Base-by-base conservation (phyloP, 108 stramenopile genomes). In the Cyclotella baltica region DNA sequence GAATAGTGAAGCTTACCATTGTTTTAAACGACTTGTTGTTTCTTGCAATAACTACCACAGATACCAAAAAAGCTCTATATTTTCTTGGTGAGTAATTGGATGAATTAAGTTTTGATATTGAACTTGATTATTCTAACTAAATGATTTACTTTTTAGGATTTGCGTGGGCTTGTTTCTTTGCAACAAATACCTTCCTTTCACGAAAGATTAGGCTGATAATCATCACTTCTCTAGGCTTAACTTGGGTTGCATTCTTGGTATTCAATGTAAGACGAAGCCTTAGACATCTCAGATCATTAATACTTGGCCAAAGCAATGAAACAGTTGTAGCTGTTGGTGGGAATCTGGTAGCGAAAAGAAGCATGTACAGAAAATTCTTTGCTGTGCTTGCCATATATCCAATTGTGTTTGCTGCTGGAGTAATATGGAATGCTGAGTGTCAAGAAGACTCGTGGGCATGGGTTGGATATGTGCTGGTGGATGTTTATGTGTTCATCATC, bases 361-460 rank as follows among this genome's bases (percentile, higher is more conserved):
- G 71, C 27, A 67, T 81, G 51, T 81, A 73, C 46, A 67, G 71
- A 37, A 74, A 75, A 40, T 62, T 81, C 64, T 81, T 72, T 52
- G 72, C 72, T 36, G 62, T 75, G 2, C 33, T 81, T 20, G 70
- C 80, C 4, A 62, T 73, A 34, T 81, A 73, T 51, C 80, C 80
- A 1, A 25, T 66, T 4, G 43, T 81, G 2, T 81, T 81, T 51
- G 25, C 72, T 23, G 73, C 68, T 55, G 74, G 72, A 33, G 56
- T 81, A 20, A 31, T 75, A 37, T 75, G 72, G 80, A 73, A 72
- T 75, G 65, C 51, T n/a, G 38, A 52, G 28, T 53, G 73, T n/a
- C 66, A 81, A 50, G 59, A 81, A 43, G 72, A 73, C 33, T 56
- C 63, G 2, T 81, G 80, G 80, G 71, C 80, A 19, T 81, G 80